phyloP scores from a whole-genome alignment of 495 filamentous ascomycete species.

The Hypoxylon rickii region DNA sequence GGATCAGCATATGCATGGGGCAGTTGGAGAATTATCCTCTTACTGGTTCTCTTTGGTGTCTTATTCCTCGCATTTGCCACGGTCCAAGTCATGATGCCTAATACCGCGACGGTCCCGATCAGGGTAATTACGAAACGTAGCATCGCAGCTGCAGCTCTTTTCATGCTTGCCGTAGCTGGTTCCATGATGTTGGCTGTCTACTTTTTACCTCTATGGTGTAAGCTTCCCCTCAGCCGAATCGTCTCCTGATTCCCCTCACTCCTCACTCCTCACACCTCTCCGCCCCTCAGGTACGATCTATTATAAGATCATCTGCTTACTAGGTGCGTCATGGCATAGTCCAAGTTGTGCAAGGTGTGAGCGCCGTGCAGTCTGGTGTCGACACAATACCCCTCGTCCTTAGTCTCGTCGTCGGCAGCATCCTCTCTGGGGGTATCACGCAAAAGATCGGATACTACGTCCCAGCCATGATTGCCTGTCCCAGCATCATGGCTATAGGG shows the following conservation, averaged over 20 bases:
- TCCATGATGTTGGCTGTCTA: constrained; percentile 73
- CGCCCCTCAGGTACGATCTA: constrained; percentile 27
- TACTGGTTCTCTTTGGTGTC: constrained; percentile 69
- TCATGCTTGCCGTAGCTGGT: constrained; percentile 62
- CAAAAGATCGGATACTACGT: constrained; percentile 69
- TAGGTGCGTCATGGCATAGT: constrained; percentile 66
- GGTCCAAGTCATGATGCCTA: constrained; percentile 68
- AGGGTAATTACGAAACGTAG: constrained; percentile 74
- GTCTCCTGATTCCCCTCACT: constrained; percentile 28
- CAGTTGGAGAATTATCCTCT: constrained; percentile 66
- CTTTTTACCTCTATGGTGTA: constrained; percentile 79
- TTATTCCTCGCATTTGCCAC: constrained; percentile 64
- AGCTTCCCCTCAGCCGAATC: constrained; percentile 41
- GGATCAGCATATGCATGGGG: constrained; percentile 73
- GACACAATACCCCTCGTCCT: constrained; percentile 64
- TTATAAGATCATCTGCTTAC: constrained; percentile 48
- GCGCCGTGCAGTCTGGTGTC: constrained; percentile 62
- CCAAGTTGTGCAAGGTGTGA: constrained; percentile 67
- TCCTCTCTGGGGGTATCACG: constrained; percentile 57
- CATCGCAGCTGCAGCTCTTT: constrained; percentile 65
- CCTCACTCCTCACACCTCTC: too few relatives aligned
- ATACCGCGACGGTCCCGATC: constrained; percentile 77
- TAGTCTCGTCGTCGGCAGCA: constrained; percentile 53
- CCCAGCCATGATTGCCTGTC: constrained; percentile 62
- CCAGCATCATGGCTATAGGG: constrained; percentile 65